Evolutionary conservation across 257 asterid genomes (phyloP), one percentile per base, ranked within the genome.

Genomic region (Solanum pimpinellifolium): DNA sequence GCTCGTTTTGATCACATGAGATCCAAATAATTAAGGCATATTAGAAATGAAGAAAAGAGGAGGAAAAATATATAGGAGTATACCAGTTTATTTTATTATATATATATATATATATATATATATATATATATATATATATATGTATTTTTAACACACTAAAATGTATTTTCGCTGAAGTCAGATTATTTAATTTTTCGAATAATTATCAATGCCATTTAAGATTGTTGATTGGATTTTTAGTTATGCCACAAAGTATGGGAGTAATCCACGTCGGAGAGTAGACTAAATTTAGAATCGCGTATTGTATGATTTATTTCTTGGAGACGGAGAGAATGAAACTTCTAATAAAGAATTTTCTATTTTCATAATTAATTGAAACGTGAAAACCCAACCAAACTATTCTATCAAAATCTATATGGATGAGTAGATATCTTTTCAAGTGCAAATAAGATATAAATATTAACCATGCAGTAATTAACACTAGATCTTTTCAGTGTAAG

Each of bases 301-400:
- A 65, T n/a, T 65, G 8, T 12, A 62, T 62, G 2, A 4, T 2
- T 11, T 0, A 65, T 65, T 25, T 25, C 2, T 9, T 1, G 0
- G 2, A 23, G 27, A 59, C 11, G 2, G 4, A 21, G 2, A 59
- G 16, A 1, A 11, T 2, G 16, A 12, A 0, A 3, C 9, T 25
- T 12, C 2, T 4, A 62, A 62, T 11, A 11, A 62, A 3, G 21
- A 3, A 8, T 0, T 0, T 23, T n/a, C 3, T 1, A n/a, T 62
- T 65, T n/a, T n/a, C 18, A 65, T 65, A 62, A 62, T 62, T 62
- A 62, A 31, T 12, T 62, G 14, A 16, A 62, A 5, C 1, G 7
- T 5, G 8, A 62, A 62, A 62, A n/a, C 7, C 29, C 70, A 62
- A 62, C 4, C 8, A 10, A 10, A n/a, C 9, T 29, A 65, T 65